Conservation (phyloP, 805 yeast species). For the Danielia oregonensis region DNA sequence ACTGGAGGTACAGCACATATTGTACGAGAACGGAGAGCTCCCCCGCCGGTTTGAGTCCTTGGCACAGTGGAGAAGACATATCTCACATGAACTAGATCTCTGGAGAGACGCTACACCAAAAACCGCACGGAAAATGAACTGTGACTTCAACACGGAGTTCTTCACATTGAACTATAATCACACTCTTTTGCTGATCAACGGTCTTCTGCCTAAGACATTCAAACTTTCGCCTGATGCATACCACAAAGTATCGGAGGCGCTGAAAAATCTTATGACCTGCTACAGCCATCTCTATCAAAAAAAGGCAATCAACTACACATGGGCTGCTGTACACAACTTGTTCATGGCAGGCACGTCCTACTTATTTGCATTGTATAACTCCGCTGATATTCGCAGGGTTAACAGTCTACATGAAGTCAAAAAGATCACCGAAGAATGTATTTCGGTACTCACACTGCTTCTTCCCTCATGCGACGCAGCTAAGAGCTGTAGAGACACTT, state of each 20-base stretch:
- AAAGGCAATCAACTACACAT: conserved; percentile 72
- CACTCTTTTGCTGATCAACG: conserved; percentile 66
- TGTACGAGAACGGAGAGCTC: conserved; percentile 68
- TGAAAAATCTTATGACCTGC: conserved; percentile 61
- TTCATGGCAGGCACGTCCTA: conserved; percentile 89
- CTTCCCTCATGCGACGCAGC: conserved; percentile 79
- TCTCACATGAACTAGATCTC: conserved; percentile 47
- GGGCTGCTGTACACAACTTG: conserved; percentile 89
- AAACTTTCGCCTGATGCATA: conserved; percentile 52
- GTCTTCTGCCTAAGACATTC: conserved; percentile 69
- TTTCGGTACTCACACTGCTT: conserved; percentile 56
- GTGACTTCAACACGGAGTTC: conserved; percentile 68
- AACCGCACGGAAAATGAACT: conserved; percentile 57
- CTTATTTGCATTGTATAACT: conserved; percentile 70
- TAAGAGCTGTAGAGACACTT: conserved; percentile 61
- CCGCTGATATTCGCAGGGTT: conserved; percentile 47
- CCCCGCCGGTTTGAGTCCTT: conserved; percentile 58
- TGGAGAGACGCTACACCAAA: conserved; percentile 65
- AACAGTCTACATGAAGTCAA: conserved; percentile 43
- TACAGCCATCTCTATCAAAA: conserved; percentile 57
- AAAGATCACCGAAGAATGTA: conserved; percentile 51
- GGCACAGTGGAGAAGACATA: conserved; percentile 59
- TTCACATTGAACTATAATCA: conserved; percentile 76
- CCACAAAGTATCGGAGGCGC: conserved; percentile 54
- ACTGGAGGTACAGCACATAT: conserved; percentile 66